Evolutionary conservation across 495 filamentous ascomycete genomes (phyloP).

Genomic region (Aspergillus conjunctus): DNA sequence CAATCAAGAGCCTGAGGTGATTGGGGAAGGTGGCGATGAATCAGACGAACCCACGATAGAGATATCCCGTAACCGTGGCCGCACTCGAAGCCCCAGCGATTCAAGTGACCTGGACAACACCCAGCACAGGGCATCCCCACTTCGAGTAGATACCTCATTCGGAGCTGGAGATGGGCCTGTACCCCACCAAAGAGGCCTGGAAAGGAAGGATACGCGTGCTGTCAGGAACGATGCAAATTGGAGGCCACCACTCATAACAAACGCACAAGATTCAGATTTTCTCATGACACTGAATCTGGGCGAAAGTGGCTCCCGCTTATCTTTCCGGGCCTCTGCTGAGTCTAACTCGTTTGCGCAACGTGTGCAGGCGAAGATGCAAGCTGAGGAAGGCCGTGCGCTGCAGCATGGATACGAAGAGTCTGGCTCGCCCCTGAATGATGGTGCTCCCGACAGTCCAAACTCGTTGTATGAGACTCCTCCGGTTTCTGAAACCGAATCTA

Average conservation of each 20-base stretch:
- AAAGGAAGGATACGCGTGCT: slow-evolving; percentile 22
- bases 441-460: slow-evolving; percentile 28
- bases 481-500: slow-evolving; percentile 27
- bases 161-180: slow-evolving; percentile 27
- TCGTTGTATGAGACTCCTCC: slow-evolving; percentile 38
- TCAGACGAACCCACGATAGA: slow-evolving; percentile 68
- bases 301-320: slow-evolving; percentile 42
- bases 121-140: slow-evolving; percentile 17
- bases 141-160: slow-evolving; percentile 47
- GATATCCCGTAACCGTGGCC: slow-evolving; percentile 56
- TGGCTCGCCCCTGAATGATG: slow-evolving; percentile 32
- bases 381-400: slow-evolving; percentile 71
- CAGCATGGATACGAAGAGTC: slow-evolving; percentile 47
- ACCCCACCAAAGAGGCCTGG: slow-evolving; percentile 12
- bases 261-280: slow-evolving; percentile 42
- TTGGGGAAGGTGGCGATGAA: slow-evolving; percentile 88
- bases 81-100: slow-evolving; percentile 26
- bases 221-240: slow-evolving; percentile 24
- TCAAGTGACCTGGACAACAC: slow-evolving; percentile 14
- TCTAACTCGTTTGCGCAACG: slow-evolving; percentile 53
- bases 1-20: slow-evolving; percentile 67
- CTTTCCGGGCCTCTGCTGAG: slow-evolving; percentile 45
- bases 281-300: slow-evolving; percentile 38
- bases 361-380: slow-evolving; percentile 70
- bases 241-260: slow-evolving; percentile 36